Evolutionary conservation across 2,329 filamentous ascomycete genomes (phyloP), one percentile per base, ranked within the genome.

Genomic region (Hansfordia pulvinata): DNA sequence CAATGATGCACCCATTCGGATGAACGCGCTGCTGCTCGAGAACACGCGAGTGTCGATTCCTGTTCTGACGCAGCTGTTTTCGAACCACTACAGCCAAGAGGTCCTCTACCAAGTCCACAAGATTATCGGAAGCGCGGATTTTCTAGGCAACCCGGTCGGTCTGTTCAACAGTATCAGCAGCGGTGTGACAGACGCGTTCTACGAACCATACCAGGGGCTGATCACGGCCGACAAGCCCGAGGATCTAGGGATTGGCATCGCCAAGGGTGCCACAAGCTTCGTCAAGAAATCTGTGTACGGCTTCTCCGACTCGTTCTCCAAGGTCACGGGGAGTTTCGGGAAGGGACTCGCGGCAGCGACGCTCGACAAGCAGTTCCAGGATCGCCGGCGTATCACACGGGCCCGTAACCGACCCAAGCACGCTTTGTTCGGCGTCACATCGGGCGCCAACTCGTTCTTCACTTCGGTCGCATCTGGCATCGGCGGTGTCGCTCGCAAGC

Each of bases 251-350:
- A 64, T 93, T 20, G 90, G 90, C 11, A 93, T 98, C 35, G 92
- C 90, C 19, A 94, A 94, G 53, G 90, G 90, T 20, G 90, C 92
- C 8, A 88, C 85, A 1, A 93, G 84, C 37, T 96, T 98, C 46
- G 81, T 94, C 39, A 98, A 98, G 65, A 98, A 98, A 56, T 93
- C 85, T 0, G 88, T 98, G 8, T 98, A 93, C 52, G 92, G 90
- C 23, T 82, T 98, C 49, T 92, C 81, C 2, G 92, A 98, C 60
- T 93, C 84, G 44, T 86, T 98, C 58, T 90, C 86, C 40, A 98
- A 98, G 49, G 82, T 96, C 49, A 98, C 92, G 2, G 92, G 92
- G 28, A 93, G 84, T 51, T 80, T 98, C 53, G 92, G 86, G 39
- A 98, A 98, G 57, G 90, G 90, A 32, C 71, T 98, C 25, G 85